Conservation (phyloP, 345 rosid genomes). For the Hibiscus mutabilis region DNA sequence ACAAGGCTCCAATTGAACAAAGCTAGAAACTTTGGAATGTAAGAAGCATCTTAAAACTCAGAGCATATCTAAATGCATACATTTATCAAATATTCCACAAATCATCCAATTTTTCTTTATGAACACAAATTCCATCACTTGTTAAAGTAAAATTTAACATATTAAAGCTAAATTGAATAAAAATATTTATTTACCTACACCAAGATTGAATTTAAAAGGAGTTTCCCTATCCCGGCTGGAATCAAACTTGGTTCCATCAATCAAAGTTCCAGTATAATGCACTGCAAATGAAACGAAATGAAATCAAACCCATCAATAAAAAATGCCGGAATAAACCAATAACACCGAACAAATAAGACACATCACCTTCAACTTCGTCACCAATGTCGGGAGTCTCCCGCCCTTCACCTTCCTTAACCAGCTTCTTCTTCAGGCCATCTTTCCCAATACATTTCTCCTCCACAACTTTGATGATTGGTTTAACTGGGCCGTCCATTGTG, state of each 20-base stretch:
- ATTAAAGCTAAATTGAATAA: not conserved
- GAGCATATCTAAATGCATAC: not conserved
- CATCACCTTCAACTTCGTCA: conserved; percentile 39
- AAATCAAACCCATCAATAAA: not conserved
- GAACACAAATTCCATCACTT: not conserved
- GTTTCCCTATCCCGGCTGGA: conserved; percentile 56
- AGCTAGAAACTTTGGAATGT: no score
- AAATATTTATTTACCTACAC: conserved; percentile 35
- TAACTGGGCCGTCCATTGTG: conserved; percentile 6
- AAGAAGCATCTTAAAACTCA: not conserved
- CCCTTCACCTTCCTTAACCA: conserved; percentile 39
- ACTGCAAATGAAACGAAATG: conserved; percentile 19
- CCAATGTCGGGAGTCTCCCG: conserved; percentile 36
- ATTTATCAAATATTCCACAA: not conserved
- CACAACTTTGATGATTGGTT: conserved; percentile 1
- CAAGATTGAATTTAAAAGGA: conserved; percentile 53
- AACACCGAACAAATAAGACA: not conserved
- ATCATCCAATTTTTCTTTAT: not conserved
- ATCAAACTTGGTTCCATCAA: conserved; percentile 58
- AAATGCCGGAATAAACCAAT: not conserved
- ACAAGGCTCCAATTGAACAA: not conserved
- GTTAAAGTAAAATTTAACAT: no score
- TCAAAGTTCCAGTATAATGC: conserved; percentile 47
- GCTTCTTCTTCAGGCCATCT: conserved; percentile 39
- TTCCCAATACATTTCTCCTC: conserved; percentile 44